phyloP scores from a whole-genome alignment of 352 stramenopile genomes.

The Aphanomyces cochlioides region DNA sequence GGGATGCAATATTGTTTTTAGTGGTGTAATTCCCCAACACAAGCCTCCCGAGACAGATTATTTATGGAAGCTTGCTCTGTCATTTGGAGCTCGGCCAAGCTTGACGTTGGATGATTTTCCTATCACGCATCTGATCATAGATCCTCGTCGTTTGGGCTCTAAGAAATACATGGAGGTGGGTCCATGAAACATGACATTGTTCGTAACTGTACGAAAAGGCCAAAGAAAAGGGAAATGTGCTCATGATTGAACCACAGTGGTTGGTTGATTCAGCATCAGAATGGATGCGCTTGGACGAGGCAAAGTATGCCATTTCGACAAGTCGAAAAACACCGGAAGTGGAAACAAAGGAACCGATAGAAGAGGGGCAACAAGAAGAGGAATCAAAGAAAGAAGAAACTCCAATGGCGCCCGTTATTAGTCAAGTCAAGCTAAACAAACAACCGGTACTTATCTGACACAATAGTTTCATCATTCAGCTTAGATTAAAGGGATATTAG shows the following conservation, averaged over 20 bases:
- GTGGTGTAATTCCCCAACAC: conserved; percentile 68
- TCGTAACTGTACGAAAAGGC: conserved; percentile 37
- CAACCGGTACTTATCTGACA: no score
- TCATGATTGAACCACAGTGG: conserved; percentile 75
- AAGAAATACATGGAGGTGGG: conserved; percentile 71
- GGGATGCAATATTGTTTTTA: conserved; percentile 73
- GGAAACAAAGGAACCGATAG: neutral
- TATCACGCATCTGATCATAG: conserved; percentile 81
- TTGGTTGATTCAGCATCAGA: conserved; percentile 71
- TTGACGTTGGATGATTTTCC: conserved; percentile 68
- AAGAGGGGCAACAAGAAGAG: neutral
- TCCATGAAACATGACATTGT: neutral
- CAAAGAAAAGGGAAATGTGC: conserved; percentile 50
- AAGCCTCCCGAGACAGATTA: conserved; percentile 60
- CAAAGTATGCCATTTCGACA: conserved; percentile 33
- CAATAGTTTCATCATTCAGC: no score
- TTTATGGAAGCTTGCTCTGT: conserved; percentile 67
- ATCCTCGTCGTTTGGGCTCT: conserved; percentile 70
- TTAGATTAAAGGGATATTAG: conserved; percentile 25
- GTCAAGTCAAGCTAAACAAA: neutral
- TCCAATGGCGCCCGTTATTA: neutral
- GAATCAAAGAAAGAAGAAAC: conserved; percentile 3
- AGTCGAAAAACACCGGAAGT: neutral
- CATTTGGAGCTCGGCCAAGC: conserved; percentile 64
- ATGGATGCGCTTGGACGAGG: conserved; percentile 57